These are phyloP conservation scores for Petunia hybrid DNA, from an alignment of 305 asterid genomes.

Conservation along the genomic window DNA sequence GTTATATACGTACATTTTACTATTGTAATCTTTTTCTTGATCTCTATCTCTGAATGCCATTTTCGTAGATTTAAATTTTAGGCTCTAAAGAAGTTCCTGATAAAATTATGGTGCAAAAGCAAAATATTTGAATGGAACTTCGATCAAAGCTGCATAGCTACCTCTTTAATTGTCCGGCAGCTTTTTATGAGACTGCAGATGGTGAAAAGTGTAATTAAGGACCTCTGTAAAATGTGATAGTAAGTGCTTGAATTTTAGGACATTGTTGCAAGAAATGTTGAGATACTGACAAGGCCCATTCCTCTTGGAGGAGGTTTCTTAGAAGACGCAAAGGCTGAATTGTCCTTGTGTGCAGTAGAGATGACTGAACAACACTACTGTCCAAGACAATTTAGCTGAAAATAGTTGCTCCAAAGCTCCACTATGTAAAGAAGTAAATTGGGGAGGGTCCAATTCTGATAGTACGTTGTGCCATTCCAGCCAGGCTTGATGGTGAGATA, in stretches of 20 bases:
- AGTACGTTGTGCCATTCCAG: background rate
- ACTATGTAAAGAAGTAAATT: background rate
- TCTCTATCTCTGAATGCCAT: background rate
- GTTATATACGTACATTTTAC: background rate
- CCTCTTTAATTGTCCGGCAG: background rate
- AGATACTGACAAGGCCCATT: background rate
- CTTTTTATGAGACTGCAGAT: background rate
- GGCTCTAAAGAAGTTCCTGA: background rate
- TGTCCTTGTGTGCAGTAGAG: background rate
- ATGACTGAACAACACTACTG: background rate
- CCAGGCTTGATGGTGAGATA: background rate
- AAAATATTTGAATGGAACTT: background rate
- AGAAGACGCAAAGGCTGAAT: background rate
- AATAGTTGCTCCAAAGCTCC: background rate
- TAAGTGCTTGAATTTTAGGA: background rate
- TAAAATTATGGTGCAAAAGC: background rate
- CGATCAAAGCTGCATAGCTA: background rate
- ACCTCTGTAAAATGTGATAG: background rate
- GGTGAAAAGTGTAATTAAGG: background rate
- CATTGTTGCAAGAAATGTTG: background rate
- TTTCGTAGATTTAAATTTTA: background rate
- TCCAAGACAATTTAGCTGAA: background rate
- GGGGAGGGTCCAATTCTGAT: background rate
- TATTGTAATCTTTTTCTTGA: background rate
- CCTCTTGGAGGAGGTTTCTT: background rate